Base-by-base conservation (phyloP, 345 rosid species). In the Combretum micranthum region DNA sequence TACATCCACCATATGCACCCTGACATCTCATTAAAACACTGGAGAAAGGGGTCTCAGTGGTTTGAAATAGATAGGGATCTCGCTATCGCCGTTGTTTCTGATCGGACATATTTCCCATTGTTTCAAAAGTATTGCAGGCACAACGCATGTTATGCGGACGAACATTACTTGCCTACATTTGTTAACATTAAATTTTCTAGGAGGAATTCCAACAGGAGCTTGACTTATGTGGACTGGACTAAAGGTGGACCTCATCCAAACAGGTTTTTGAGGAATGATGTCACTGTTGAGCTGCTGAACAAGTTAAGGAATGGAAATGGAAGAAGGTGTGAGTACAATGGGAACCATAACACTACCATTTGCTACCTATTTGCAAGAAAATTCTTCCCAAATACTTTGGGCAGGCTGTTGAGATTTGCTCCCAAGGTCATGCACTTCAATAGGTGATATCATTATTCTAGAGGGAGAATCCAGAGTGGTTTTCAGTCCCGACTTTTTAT, bases 291-390 rank as follows among this genome's bases (percentile, higher is more conserved):
- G 53, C 57, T 79, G 55, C 66, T 93, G 75, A 59, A 78, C 76
- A 75, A 37, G 56, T 45, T 93, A 62, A 85, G 99, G 71, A 55
- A 52, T 55, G 75, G 80, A 50, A 72, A 64, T 53, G 75, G 80
- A 50, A 72, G 63, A 47, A 49, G n/a, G 7, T 86, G 97, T 26
- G 53, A 53, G 45, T 76, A 86, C 62, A 86, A 86, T 21, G 98
- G 97, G 45, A 58, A 60, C 56, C 6, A 7, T 32, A 64, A 8
- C 13, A 89, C 87, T 4, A 68, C 57, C 50, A 57, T 69, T n/a
- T 92, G 99, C 73, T 72, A 65, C 75, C 59, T 92, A 79, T 92
- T 88, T 69, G 99, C 94, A 10, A 86, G 99, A 64, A 92, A 92
- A 68, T 92, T 92, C 73, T 49, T 75, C 64, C 84, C 87, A 37